These are phyloP conservation scores for Chlamydomonas sphaeroides DNA, from an alignment of 139 green algal species.

Conservation along the genomic window DNA sequence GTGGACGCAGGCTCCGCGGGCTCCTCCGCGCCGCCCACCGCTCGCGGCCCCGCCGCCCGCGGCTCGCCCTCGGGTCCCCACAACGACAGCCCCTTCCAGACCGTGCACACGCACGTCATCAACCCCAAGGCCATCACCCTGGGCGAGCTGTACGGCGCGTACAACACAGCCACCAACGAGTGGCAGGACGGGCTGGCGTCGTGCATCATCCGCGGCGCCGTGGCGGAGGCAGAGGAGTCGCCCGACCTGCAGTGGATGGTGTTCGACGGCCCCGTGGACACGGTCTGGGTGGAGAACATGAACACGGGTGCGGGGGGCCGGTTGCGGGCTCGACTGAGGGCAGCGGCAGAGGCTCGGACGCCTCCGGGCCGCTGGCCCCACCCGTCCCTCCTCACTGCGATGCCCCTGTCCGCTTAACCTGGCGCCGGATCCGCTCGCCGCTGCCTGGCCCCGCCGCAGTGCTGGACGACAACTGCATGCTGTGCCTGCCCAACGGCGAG, in stretches of 20 bases:
- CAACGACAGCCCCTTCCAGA: not conserved
- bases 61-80: too few relatives aligned
- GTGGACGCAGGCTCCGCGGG: too few relatives aligned
- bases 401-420: too few relatives aligned
- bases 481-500: slow-evolving; percentile 87
- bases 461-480: slow-evolving; percentile 87
- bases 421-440: too few relatives aligned
- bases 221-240: slow-evolving; percentile 49
- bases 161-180: slow-evolving; percentile 83
- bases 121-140: slow-evolving; percentile 90
- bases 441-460: slow-evolving; percentile 58
- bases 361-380: too few relatives aligned
- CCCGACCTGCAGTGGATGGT: slow-evolving; percentile 80
- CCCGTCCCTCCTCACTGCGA: too few relatives aligned
- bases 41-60: too few relatives aligned
- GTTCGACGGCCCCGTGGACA: slow-evolving; percentile 88
- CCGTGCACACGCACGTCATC: slow-evolving; percentile 63
- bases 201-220: slow-evolving; percentile 72
- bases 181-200: slow-evolving; percentile 83
- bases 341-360: too few relatives aligned
- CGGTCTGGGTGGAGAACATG: slow-evolving; percentile 91
- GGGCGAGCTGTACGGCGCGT: slow-evolving; percentile 86
- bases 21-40: too few relatives aligned
- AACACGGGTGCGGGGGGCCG: slow-evolving; percentile 61
- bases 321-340: too few relatives aligned